Base-by-base conservation (phyloP, 2,329 filamentous ascomycete species). In the Lachnellula cervina region DNA sequence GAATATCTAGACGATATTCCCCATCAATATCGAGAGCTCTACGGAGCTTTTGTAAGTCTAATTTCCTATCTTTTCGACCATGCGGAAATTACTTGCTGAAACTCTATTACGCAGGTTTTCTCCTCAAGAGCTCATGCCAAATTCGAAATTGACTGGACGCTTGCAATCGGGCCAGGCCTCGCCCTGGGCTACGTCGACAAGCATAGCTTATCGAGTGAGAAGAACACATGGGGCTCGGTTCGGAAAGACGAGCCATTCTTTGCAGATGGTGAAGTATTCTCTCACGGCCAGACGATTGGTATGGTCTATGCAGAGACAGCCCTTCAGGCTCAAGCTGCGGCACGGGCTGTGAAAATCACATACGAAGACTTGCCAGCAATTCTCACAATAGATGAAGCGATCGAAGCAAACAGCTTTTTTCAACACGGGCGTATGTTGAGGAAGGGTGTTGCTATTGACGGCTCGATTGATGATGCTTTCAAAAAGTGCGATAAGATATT, bases 1-100 rank as follows among this genome's bases (percentile, higher is more conserved):
- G 90, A 96, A 65, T 99, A 99, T 65, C 96, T 91, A 0, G 94
- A 97, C 67, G 94, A 99, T 64, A 95, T 97, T 8, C 93, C 93
- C 1, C 77, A 86, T 0, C 78, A 92, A 63, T 88, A 86, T 70
- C 96, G 96, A 62, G 93, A 97, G 71, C 79, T 97, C 0, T 90
- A 92, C 61, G 94, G 89, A 2, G 92, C 87, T 66, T 79, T 97
- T 13, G 28, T 32, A 32, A 32, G 28, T 32, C 28, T 13, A 4
- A 32, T 32, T 32, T 32, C 9, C 28, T 32, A 13, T 4, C 9
- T 32, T 32, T 21, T 21, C 21, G 2, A 21, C 21, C 21, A 4
- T 21, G 9, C 28, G 9, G 28, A 32, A 32, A 11, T 11, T 32
- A 32, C 9, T 32, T 32, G 28, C 28, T 32, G 28, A 32, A 2